phyloP scores from a whole-genome alignment of 768 basidiomycete species.

The Agaricus blazei region DNA sequence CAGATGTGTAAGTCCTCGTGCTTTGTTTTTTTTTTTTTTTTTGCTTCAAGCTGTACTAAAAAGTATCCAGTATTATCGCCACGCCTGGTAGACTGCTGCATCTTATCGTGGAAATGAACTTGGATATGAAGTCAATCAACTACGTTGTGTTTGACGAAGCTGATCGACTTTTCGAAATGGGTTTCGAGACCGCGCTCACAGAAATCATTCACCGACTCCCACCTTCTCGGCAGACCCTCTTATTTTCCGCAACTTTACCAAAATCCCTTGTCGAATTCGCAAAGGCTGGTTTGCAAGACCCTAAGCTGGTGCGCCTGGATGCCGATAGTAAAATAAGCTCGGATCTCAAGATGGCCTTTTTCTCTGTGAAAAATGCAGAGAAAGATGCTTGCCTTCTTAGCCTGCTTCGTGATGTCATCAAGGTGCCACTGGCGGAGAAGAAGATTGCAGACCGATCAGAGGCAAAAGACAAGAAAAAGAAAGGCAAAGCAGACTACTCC shows the following conservation, averaged over 20 bases:
- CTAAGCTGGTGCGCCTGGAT: conserved; percentile 94
- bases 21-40: conserved; percentile 5
- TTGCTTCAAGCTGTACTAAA: conserved; percentile 11
- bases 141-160: conserved; percentile 97
- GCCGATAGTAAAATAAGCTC: conserved; percentile 93
- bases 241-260: conserved; percentile 96
- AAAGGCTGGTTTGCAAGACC: conserved; percentile 92
- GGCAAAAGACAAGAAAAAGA: conserved; percentile 31
- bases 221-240: conserved; percentile 79
- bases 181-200: conserved; percentile 86
- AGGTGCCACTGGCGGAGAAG: conserved; percentile 56
- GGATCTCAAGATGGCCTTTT: conserved; percentile 93
- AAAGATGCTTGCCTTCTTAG: conserved; percentile 89
- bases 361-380: conserved; percentile 86
- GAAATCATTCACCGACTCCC: conserved; percentile 92
- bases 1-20: conserved; percentile 77
- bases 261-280: conserved; percentile 96
- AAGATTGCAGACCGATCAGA: conserved; percentile 24
- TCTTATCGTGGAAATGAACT: conserved; percentile 92
- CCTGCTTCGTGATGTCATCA: conserved; percentile 83
- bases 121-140: conserved; percentile 82
- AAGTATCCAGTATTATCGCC: conserved; percentile 74
- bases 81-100: conserved; percentile 98
- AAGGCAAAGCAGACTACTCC: conserved; percentile 47
- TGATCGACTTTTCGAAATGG: conserved; percentile 97